Base-by-base conservation (phyloP, 495 filamentous ascomycete genomes). In the Neurospora cerealis region DNA sequence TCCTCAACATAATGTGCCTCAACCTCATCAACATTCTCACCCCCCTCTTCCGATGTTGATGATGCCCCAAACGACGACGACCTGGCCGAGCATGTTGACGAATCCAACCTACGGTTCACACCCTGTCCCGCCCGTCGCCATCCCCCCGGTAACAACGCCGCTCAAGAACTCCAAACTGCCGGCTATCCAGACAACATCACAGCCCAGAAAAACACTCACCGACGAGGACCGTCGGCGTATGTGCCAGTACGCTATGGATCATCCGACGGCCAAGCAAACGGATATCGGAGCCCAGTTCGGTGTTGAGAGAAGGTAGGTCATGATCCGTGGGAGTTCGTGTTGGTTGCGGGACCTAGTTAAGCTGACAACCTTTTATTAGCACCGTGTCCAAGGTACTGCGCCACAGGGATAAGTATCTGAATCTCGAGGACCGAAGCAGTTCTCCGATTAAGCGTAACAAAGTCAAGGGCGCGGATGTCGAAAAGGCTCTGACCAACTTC, bases 361-460 rank as follows among this genome's bases (percentile, higher is more conserved):
- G 44, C 77, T 79, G 75, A 80, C 75, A 71, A 62, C 28, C 36
- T 46, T n/a, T 70, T 66, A n/a, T 80, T 36, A 99, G 96, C 83
- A 99, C 96, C 42, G 96, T 99, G 7, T 99, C 96, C 73, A 99
- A 99, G 81, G 96, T 99, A 70, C 83, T 98, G 74, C 92, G 96
- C 71, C 92, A 97, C 79, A 97, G 97, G 82, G 96, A 98, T 74
- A 96, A 98, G 81, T 99, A 98, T 83, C 89, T 99, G 10, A 92
- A 90, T 76, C 89, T 90, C 66, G 93, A 98, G 72, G 95, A 97
- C 80, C 91, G 93, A 38, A 93, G 89, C 75, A 89, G 91, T 73
- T 97, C 96, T 48, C 94, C 96, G 11, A 90, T 97, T 75, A 97
- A 97, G 81, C 90, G 91, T 73, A 82, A 90, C 74, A 98, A 98